Evolutionary conservation across 805 yeast species (phyloP), one percentile per base, ranked within the genome.

Genomic region (Saccharomyces jurei): DNA sequence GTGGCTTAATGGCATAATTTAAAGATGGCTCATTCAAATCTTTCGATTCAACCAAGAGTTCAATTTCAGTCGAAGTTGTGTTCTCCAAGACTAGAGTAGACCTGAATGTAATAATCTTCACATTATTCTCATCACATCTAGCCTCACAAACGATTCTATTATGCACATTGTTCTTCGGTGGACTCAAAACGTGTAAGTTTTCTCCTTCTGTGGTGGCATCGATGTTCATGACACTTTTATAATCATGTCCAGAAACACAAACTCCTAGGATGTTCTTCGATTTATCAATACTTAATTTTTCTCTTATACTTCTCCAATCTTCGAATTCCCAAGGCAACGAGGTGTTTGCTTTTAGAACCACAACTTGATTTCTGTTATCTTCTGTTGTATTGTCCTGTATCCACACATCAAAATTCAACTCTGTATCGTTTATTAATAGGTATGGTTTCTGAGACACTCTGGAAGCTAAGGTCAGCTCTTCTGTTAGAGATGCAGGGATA

Each of bases 251-350:
- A 2, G 79, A 48, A 26, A 91, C 68, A 48, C 77, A 75, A n/a
- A 91, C 75, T 0, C 87, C 89, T 30, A 92, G 70, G 3, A 77
- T 72, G 49, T 82, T 84, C n/a, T 75, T 76, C 21, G 78, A 80
- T 46, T 78, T 81, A 53, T 86, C 86, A 3, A 86, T 80, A 57
- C 81, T 84, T 54, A 91, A 72, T 53, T 83, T 82, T 64, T 92
- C 96, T 69, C 99, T 83, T 26, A 90, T 80, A 30, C 78, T 77
- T 57, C 88, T 77, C 97, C 98, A 94, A 65, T 92, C 97, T 63
- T 91, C 96, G 73, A 95, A 95, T 46, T 90, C 83, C 97, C 98
- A 94, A 0, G 88, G 86, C 4, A 81, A 66, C 3, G 70, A 68
- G 4, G 79, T 81, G 1, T 80, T 79, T 51, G 82, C 75, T 44